These are phyloP conservation scores for Russula emetica DNA, from an alignment of 768 basidiomycete genomes.

Conservation along the genomic window DNA sequence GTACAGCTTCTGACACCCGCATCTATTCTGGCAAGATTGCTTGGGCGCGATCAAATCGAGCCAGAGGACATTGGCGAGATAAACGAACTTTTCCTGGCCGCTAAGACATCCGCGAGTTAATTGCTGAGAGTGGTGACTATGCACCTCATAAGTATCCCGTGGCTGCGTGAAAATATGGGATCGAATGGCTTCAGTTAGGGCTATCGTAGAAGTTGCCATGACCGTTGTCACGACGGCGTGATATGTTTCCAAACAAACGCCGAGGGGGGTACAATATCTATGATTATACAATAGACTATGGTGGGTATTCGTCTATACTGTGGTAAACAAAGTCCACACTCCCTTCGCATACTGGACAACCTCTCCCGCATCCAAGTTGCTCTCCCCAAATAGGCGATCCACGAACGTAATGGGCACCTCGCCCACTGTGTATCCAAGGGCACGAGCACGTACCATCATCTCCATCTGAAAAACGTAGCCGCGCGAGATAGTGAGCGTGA, in stretches of 20 bases:
- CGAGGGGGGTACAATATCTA: background rate
- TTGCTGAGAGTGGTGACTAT: conserved; percentile 15
- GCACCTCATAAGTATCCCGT: background rate
- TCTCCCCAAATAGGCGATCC: conserved; percentile 89
- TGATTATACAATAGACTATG: conserved; percentile 7
- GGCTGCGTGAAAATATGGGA: background rate
- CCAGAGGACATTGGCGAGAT: conserved; percentile 90
- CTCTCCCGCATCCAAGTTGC: conserved; percentile 86
- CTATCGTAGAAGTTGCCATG: background rate
- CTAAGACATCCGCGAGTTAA: conserved; percentile 55
- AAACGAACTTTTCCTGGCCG: conserved; percentile 92
- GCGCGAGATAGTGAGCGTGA: conserved; percentile 76
- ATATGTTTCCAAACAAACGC: background rate
- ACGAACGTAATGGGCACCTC: conserved; percentile 95
- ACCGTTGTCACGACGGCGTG: background rate
- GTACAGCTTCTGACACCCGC: conserved; percentile 89
- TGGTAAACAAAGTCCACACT: conserved; percentile 73
- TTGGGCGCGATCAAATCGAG: conserved; percentile 76
- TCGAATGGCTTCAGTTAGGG: background rate
- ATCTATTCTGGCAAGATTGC: conserved; percentile 74
- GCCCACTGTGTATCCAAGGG: conserved; percentile 79
- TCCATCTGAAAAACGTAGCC: conserved; percentile 99
- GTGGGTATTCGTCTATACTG: conserved; percentile 39
- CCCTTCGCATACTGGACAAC: conserved; percentile 84
- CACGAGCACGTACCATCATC: conserved; percentile 89